These are phyloP conservation scores for Coniosporium apollinis DNA, from an alignment of 495 filamentous ascomycete species.

Conservation along the genomic window DNA sequence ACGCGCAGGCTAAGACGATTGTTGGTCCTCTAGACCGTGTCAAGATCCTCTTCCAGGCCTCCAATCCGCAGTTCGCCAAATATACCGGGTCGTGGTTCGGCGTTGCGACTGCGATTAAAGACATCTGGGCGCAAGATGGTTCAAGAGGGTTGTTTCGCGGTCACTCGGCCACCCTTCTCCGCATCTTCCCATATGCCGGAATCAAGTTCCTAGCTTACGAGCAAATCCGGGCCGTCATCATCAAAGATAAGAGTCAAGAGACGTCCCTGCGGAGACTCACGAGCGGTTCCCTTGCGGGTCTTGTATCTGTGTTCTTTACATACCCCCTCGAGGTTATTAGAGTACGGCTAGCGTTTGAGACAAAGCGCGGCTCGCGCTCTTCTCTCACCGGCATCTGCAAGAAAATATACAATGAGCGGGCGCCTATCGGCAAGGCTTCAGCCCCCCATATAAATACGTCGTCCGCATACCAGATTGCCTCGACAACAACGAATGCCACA, in stretches of 20 bases:
- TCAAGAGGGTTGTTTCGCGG: constrained; percentile 67
- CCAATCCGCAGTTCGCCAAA: constrained; percentile 82
- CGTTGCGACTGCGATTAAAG: constrained; percentile 54
- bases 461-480: constrained; percentile 17
- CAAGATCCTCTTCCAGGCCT: constrained; percentile 96
- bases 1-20: constrained; percentile 69
- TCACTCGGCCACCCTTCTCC: constrained; percentile 81
- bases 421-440: constrained; percentile 7
- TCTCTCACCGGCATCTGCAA: constrained; percentile 55
- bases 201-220: constrained; percentile 98
- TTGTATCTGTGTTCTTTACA: constrained; percentile 83
- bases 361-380: constrained; percentile 38
- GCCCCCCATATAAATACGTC: constrained; percentile 5
- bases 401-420: constrained; percentile 67
- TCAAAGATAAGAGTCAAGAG: constrained; percentile 53
- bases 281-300: constrained; percentile 66
- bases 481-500: constrained; percentile 22
- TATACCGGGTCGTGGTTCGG: constrained; percentile 81
- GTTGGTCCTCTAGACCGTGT: constrained; percentile 94
- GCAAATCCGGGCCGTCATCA: constrained; percentile 67
- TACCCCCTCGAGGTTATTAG: constrained; percentile 87
- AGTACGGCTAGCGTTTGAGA: constrained; percentile 89
- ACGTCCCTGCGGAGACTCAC: constrained; percentile 62
- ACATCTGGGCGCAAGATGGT: constrained; percentile 66
- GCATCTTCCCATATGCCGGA: constrained; percentile 93